Evolutionary conservation across 352 stramenopile species (phyloP), one percentile per base, ranked within the genome.

Genomic region (Phytophthora citricola): DNA sequence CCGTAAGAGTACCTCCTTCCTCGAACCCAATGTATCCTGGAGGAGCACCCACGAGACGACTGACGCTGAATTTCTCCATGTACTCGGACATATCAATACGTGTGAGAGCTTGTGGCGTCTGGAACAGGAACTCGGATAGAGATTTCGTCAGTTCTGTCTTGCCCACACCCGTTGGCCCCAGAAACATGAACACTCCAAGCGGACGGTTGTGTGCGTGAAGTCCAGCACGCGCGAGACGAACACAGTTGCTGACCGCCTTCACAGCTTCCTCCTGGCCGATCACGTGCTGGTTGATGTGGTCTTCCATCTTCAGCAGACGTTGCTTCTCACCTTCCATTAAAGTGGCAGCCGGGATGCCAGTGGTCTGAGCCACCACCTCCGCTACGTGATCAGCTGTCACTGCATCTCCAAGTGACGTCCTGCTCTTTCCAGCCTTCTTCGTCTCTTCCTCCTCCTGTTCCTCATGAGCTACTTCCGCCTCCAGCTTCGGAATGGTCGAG

Each of bases 121-220:
- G 95, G 76, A 99, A 99, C 52, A 99, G 91, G 57, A 98, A 98
- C 45, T 97, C 83, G 10, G 85, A 92, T 9, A 99, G 72, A 4
- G 94, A 87, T 72, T 99, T 99, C 44, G 91, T 97, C 31, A 99
- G 76, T 64, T 99, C 96, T n/a, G 97, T 98, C 76, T 99, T 99
- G 66, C 95, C 96, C 5, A 98, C 90, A 52, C 89, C 87, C 9
- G 92, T 98, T 9, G 92, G 91, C 10, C 97, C 97, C 58, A 99
- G 85, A 76, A 99, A 99, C 69, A 98, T 88, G 56, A 98, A 96
- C 38, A 91, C 94, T 12, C 96, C 97, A 61, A 99, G 96, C 0
- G 97, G 97, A 53, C 97, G 97, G 36, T 96, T 96, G 70, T 97
- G 96, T 59, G 97, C 91, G 51, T 98, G 97, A 12, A 99, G 84